A percentile compares a stretch with the other conserved stretches of the same genome.
Evolutionary conservation across 2,329 filamentous ascomycete species (phyloP).

Genomic region (Colletotrichum sp.): DNA sequence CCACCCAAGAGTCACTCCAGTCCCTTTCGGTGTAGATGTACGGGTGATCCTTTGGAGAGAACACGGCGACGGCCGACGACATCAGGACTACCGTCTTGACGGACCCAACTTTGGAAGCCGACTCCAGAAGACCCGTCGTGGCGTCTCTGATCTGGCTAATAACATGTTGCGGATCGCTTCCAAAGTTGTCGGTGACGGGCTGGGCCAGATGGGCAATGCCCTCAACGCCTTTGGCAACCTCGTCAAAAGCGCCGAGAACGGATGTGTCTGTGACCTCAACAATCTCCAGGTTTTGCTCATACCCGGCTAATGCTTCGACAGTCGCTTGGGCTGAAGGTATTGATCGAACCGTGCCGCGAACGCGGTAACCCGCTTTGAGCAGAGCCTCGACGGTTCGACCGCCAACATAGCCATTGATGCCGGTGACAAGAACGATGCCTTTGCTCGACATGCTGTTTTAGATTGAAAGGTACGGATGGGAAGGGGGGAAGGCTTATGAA

Average conservation of each 20-base stretch:
- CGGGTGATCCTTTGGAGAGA: background rate
- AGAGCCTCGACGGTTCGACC: slow-evolving; percentile 31
- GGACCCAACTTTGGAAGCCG: background rate
- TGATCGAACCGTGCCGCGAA: slow-evolving; percentile 35
- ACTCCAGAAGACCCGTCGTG: background rate
- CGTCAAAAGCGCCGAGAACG: slow-evolving; percentile 34
- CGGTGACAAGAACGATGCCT: slow-evolving; percentile 30
- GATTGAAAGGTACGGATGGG: background rate
- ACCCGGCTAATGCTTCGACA: slow-evolving; percentile 33
- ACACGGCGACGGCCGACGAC: background rate
- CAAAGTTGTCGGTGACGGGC: background rate
- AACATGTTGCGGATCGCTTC: background rate
- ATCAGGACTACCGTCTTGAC: background rate
- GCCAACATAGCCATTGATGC: slow-evolving; percentile 38
- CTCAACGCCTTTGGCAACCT: slow-evolving; percentile 29
- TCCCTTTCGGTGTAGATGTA: slow-evolving; percentile 26
- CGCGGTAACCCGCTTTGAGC: slow-evolving; percentile 33
- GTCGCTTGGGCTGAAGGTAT: slow-evolving; percentile 35
- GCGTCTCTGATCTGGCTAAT: background rate
- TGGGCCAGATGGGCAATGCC: slow-evolving; percentile 28
- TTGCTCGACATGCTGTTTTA: background rate
- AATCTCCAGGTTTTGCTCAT: slow-evolving; percentile 23
- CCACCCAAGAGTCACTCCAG: slow-evolving; percentile 26
- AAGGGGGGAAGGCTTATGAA: background rate
- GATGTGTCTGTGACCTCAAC: slow-evolving; percentile 38